Percentiles rank a stretch among this genome's conserved stretches.
Conservation (phyloP, 257 asterid species). For the Forsythia suspensa region DNA sequence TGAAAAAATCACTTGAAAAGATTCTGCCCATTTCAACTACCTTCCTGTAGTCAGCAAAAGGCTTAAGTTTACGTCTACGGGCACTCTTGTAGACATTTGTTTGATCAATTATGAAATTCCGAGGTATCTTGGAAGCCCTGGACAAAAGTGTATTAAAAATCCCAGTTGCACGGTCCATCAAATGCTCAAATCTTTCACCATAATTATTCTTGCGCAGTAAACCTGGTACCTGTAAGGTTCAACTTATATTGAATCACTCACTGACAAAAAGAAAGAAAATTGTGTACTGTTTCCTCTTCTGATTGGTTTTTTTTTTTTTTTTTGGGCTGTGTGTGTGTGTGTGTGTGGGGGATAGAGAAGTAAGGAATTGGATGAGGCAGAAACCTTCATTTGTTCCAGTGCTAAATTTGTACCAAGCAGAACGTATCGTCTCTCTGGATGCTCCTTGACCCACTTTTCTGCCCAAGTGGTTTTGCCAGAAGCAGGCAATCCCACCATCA, state of each 20-base stretch:
- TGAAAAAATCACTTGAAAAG: background rate
- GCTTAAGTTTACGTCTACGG: constrained; percentile 56
- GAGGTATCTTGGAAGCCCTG: constrained; percentile 60
- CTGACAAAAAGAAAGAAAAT: constrained; percentile 3
- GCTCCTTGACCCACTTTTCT: constrained; percentile 46
- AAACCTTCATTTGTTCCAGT: constrained; percentile 62
- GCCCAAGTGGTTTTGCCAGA: constrained; percentile 80
- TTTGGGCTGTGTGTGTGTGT: background rate
- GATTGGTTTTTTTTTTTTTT: background rate
- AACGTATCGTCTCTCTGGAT: constrained; percentile 62
- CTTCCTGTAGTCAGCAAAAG: constrained; percentile 50
- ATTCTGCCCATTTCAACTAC: constrained; percentile 21
- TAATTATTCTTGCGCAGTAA: constrained; percentile 40
- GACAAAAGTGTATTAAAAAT: constrained; percentile 50
- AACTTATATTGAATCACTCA: constrained; percentile 6
- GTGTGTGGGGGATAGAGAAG: background rate
- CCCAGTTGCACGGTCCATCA: constrained; percentile 56
- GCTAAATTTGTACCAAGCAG: constrained; percentile 58
- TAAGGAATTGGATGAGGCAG: constrained; percentile 6
- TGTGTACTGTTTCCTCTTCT: background rate
- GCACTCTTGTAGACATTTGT: constrained; percentile 55
- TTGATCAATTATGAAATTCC: constrained; percentile 65
- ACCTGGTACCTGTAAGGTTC: constrained; percentile 48
- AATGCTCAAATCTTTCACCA: constrained; percentile 35
- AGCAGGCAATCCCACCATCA: constrained; percentile 73